Base-by-base conservation (phyloP, 495 filamentous ascomycete genomes). In the Pseudomonodictys pantanalensis region DNA sequence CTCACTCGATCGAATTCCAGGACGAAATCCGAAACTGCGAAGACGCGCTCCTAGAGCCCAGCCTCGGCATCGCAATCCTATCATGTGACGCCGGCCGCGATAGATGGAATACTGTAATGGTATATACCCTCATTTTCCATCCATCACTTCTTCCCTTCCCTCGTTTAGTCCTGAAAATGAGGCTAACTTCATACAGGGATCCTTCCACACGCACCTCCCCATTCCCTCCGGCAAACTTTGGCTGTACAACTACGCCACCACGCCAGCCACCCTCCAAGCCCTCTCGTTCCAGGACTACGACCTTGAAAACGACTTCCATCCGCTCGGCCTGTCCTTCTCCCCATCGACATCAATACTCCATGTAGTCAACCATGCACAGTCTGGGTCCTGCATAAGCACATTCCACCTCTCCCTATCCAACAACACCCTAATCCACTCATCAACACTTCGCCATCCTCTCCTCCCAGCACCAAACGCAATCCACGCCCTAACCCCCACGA, bases 21-120 rank as follows among this genome's bases (percentile, higher is more conserved):
- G 65, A 77, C 28, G 59, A 58, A n/a, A 54, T 79, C 38, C 72
- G 73, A 29, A 78, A 73, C 64, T 80, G 78, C 47, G 78, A 80
- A 54, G 77, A 80, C 72, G 73, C 54, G 1, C 23, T 78, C 11
- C 42, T 80, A 22, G 64, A 23, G 24, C 15, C 41, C 17, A 23
- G 23, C 6, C 10, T 64, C 22, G 73, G 68, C 9, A 11, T 75
- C 0, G 76, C 75, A 32, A 69, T 78, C 41, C 62, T 78, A 1
- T 71, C 65, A 48, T 78, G 76, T 50, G 76, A 78, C 32, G 58
- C 71, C 0, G 75, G 75, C 12, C 62, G 78, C 10, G 78, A 79
- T 58, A 63, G 44, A 15, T 79, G 72, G 72, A 79, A 80, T 62
- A 77, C 78, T 4, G 77, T 79, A 15, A 78, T 80, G 75, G 69